Conservation (phyloP, 1,284 basidiomycete genomes). For the Ganoderma sp. region DNA sequence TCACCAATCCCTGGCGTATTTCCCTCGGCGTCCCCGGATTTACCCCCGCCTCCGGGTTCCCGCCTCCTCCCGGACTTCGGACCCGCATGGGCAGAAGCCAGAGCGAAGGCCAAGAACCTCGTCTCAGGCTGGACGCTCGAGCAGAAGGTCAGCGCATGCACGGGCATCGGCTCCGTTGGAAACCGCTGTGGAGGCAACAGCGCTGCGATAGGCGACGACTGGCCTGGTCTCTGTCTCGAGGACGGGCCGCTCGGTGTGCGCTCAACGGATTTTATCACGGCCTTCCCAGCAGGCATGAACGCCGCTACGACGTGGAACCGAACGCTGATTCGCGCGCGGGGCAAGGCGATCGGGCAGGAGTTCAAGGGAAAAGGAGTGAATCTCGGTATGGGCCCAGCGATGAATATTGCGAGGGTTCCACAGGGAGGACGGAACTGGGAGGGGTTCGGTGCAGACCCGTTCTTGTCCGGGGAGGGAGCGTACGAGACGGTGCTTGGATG, state of each 20-base stretch:
- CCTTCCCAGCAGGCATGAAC: conserved; percentile 66
- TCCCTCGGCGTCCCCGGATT: conserved; percentile 36
- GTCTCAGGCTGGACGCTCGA: conserved; percentile 45
- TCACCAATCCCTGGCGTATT: conserved; percentile 40
- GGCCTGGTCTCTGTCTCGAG: conserved; percentile 72
- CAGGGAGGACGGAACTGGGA: conserved; percentile 85
- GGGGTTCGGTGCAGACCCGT: conserved; percentile 82
- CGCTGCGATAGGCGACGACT: conserved; percentile 42
- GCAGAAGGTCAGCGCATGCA: conserved; percentile 50
- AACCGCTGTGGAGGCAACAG: too few relatives aligned
- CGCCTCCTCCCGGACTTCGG: conserved; percentile 50
- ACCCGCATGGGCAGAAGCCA: conserved; percentile 49
- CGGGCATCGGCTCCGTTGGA: conserved; percentile 45
- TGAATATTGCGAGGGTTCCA: conserved; percentile 73
- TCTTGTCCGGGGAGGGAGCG: conserved; percentile 71
- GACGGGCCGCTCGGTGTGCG: conserved; percentile 58
- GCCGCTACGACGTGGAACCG: conserved; percentile 67
- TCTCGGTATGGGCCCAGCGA: conserved; percentile 67
- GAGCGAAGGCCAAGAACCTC: conserved; percentile 45
- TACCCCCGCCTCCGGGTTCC: conserved; percentile 39
- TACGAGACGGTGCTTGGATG: conserved; percentile 79
- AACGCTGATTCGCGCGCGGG: conserved; percentile 68
- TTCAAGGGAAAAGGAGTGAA: conserved; percentile 83
- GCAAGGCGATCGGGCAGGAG: conserved; percentile 79
- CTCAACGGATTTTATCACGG: conserved; percentile 56